These are phyloP conservation scores for Adenanthera pavonina DNA, from an alignment of 306 rosid genomes.

Conservation along the genomic window DNA sequence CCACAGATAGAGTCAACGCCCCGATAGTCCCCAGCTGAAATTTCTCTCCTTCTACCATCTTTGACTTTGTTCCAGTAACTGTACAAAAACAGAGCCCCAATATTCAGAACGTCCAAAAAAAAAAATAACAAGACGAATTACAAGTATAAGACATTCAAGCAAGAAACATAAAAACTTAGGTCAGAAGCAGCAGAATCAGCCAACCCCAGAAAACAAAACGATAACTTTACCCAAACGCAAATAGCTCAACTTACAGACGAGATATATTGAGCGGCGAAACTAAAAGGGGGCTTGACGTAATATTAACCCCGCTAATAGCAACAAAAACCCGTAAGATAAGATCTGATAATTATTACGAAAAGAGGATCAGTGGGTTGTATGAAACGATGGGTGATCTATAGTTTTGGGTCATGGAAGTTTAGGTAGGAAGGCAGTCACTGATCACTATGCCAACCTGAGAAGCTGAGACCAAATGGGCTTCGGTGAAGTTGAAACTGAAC, in stretches of 20 bases:
- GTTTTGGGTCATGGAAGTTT: constrained; percentile 17
- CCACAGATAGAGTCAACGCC: constrained; percentile 81
- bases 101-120: background rate
- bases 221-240: constrained; percentile 14
- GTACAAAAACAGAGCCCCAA: constrained; percentile 9
- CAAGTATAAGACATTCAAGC: constrained; percentile 15
- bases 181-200: constrained; percentile 5
- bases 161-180: background rate
- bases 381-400: background rate
- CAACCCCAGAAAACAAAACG: constrained; percentile 30
- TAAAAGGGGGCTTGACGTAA: constrained; percentile 1
- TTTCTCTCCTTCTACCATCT: constrained; percentile 76
- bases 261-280: background rate
- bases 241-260: constrained; percentile 34
- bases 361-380: background rate
- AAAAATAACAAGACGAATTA: constrained; percentile 4
- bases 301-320: background rate
- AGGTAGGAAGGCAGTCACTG: constrained; percentile 6
- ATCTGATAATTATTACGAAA: constrained; percentile 1
- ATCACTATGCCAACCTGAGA: constrained; percentile 8
- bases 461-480: constrained; percentile 23
- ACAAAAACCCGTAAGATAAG: constrained; percentile 30
- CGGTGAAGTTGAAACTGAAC: background rate
- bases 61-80: constrained; percentile 23
- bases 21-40: constrained; percentile 82